Conservation (phyloP, 169 alveolate species). For the Plasmodium cynomolgi region DNA sequence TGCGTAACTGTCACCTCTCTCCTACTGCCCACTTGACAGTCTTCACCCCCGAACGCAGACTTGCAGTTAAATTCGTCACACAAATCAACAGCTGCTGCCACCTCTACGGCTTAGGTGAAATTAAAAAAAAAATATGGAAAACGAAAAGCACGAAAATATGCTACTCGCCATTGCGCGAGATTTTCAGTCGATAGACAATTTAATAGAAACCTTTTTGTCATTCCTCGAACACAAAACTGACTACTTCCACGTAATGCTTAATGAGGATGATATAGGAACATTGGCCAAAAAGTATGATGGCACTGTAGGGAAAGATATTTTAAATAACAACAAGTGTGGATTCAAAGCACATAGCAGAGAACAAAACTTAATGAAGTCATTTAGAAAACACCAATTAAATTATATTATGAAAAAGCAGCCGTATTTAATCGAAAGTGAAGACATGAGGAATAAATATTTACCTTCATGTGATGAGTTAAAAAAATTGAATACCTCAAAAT, state of each 20-base stretch:
- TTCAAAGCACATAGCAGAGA: conserved; percentile 63
- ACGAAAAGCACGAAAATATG: conserved; percentile 70
- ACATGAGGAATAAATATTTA: conserved; percentile 53
- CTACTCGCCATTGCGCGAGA: conserved; percentile 68
- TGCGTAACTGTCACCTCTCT: neutral
- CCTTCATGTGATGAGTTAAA: conserved; percentile 62
- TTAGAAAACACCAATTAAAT: conserved; percentile 71
- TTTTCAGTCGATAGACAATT: conserved; percentile 56
- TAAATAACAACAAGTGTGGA: conserved; percentile 68
- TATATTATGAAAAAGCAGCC: conserved; percentile 66
- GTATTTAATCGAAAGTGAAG: conserved; percentile 66
- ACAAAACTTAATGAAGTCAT: conserved; percentile 22
- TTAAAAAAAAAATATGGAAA: conserved; percentile 17
- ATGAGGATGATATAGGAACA: conserved; percentile 37
- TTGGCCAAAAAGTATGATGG: conserved; percentile 67
- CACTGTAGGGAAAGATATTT: conserved; percentile 17
- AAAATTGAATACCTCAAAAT: conserved; percentile 17
- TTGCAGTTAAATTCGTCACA: neutral
- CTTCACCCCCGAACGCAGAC: neutral
- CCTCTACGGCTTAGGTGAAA: neutral
- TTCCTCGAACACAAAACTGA: conserved; percentile 66
- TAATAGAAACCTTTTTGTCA: conserved; percentile 47
- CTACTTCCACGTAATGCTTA: conserved; percentile 58
- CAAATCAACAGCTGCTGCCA: neutral
- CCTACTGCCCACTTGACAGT: neutral